phyloP scores from a whole-genome alignment of 495 filamentous ascomycete genomes.

The Tuber melanosporum region DNA sequence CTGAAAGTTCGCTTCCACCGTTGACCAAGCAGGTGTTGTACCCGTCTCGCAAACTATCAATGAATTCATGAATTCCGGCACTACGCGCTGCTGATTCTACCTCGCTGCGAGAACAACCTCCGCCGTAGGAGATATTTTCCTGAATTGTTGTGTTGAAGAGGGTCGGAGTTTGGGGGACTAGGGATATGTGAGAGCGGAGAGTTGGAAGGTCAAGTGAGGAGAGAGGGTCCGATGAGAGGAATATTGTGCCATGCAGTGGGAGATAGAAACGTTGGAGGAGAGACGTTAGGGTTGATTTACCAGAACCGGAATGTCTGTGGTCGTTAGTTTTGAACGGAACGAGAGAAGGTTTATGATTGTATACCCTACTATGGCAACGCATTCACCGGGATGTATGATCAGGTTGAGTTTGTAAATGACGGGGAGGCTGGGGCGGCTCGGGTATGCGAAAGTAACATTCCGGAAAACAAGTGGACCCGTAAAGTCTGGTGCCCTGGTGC shows the following conservation, averaged over 20 bases:
- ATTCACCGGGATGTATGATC: constrained; percentile 67
- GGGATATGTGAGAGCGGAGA: constrained; percentile 61
- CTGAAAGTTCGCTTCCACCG: constrained; percentile 55
- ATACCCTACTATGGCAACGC: constrained; percentile 72
- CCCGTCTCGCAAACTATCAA: constrained; percentile 61
- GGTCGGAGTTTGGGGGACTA: constrained; percentile 72
- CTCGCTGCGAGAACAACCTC: constrained; percentile 21
- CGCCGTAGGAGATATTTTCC: constrained; percentile 75
- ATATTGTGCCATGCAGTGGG: constrained; percentile 46
- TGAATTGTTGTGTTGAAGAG: constrained; percentile 68
- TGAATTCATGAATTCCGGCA: constrained; percentile 75
- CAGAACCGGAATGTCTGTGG: constrained; percentile 60
- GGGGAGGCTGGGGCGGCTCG: constrained; percentile 55
- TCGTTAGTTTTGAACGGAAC: constrained; percentile 46
- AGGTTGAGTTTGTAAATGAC: constrained; percentile 54
- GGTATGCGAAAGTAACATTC: constrained; percentile 60
- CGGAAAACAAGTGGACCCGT: constrained; percentile 53
- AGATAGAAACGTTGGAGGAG: constrained; percentile 64
- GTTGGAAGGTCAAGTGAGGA: constrained; percentile 53
- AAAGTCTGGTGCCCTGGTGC: constrained; percentile 41
- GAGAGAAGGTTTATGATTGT: constrained; percentile 41
- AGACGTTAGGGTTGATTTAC: constrained; percentile 79
- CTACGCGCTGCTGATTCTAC: constrained; percentile 57
- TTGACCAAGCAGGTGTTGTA: constrained; percentile 74
- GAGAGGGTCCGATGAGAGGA: constrained; percentile 54